Evolutionary conservation across 2,329 filamentous ascomycete genomes (phyloP).

Genomic region (Phaeomoniella chlamydospora): DNA sequence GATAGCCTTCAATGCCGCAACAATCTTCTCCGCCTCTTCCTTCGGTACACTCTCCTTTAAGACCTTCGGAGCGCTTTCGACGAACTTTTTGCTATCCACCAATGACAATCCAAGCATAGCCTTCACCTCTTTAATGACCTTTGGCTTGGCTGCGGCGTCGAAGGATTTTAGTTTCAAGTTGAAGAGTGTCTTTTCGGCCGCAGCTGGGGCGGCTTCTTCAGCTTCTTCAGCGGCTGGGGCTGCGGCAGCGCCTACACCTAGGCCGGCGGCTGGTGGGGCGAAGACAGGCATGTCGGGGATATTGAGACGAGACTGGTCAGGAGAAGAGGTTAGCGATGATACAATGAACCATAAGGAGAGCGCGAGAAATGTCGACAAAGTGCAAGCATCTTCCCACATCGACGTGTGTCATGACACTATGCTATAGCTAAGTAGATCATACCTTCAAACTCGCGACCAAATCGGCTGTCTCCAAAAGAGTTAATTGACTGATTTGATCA

Average conservation of each 20-base stretch:
- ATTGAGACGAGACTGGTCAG: slow-evolving; percentile 81
- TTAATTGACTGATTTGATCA: slow-evolving; percentile 97
- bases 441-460: slow-evolving; percentile 94
- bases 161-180: slow-evolving; percentile 87
- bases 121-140: slow-evolving; percentile 99
- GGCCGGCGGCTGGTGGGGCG: slow-evolving; percentile 58
- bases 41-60: slow-evolving; percentile 99
- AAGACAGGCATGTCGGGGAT: slow-evolving; percentile 96
- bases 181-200: slow-evolving; percentile 92
- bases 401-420: background rate
- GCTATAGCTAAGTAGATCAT: slow-evolving; percentile 9
- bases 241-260: slow-evolving; percentile 43
- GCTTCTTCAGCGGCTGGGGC: slow-evolving; percentile 52
- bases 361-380: background rate
- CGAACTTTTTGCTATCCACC: slow-evolving; percentile 99
- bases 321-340: slow-evolving; percentile 1
- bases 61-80: slow-evolving; percentile 92
- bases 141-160: slow-evolving; percentile 80
- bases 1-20: slow-evolving; percentile 83
- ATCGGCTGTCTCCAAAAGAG: slow-evolving; percentile 90
- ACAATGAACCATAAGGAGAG: background rate
- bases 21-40: slow-evolving; percentile 98
- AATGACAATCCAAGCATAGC: slow-evolving; percentile 82
- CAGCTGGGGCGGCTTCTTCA: slow-evolving; percentile 75
- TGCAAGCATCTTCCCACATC: background rate